phyloP scores from a whole-genome alignment of 805 yeast genomes.

The Starmerella vitae region DNA sequence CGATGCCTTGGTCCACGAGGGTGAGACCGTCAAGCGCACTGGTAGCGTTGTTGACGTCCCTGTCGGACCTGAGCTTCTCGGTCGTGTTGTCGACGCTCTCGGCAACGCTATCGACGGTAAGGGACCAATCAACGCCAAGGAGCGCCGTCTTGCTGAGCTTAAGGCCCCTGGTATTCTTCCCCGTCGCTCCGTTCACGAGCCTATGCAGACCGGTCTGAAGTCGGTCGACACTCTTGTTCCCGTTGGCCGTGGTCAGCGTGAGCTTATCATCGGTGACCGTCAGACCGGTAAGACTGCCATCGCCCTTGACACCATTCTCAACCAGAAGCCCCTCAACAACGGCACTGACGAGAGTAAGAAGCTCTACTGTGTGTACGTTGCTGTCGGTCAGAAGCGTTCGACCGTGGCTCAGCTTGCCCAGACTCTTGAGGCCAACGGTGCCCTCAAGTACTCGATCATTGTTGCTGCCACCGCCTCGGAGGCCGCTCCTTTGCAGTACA shows the following conservation, averaged over 20 bases:
- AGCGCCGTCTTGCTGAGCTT: slow-evolving; percentile 88
- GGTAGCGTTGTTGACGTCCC: slow-evolving; percentile 99
- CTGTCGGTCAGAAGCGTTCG: slow-evolving; percentile 99
- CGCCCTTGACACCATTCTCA: slow-evolving; percentile 93
- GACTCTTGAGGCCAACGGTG: slow-evolving; percentile 96
- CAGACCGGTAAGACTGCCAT: slow-evolving; percentile 99
- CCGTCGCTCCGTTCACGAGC: slow-evolving; percentile 96
- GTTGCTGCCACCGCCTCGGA: slow-evolving; percentile 99
- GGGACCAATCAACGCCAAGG: slow-evolving; percentile 86
- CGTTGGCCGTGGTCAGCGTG: slow-evolving; percentile 99
- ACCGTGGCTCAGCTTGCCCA: slow-evolving; percentile 99
- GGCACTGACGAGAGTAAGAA: slow-evolving; percentile 93
- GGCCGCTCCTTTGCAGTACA: slow-evolving; percentile 99
- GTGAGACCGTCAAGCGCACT: slow-evolving; percentile 99
- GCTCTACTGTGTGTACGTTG: slow-evolving; percentile 99
- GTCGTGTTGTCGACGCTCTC: slow-evolving; percentile 98
- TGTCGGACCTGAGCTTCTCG: slow-evolving; percentile 94
- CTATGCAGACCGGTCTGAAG: slow-evolving; percentile 99
- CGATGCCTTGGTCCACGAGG: slow-evolving; percentile 96
- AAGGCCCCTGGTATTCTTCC: slow-evolving; percentile 99
- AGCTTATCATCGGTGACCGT: slow-evolving; percentile 99
- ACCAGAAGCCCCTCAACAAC: slow-evolving; percentile 97
- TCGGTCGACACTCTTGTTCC: slow-evolving; percentile 98
- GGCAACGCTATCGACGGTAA: slow-evolving; percentile 99
- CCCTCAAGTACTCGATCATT: slow-evolving; percentile 91